Evolutionary conservation across 768 basidiomycete species (phyloP).

Genomic region (Sistotremastrum suecicum): DNA sequence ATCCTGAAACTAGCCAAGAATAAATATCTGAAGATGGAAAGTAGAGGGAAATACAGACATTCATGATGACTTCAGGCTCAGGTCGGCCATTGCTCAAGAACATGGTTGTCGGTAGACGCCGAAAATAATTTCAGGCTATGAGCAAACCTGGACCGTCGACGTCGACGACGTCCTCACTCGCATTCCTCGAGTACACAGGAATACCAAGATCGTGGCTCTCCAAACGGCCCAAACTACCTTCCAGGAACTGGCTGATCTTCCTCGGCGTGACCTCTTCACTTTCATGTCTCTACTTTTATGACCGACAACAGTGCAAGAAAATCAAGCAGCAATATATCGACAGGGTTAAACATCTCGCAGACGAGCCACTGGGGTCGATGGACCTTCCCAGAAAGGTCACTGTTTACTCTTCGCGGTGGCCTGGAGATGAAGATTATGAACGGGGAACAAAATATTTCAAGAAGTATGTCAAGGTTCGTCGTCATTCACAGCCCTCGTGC

Average conservation of each 20-base stretch:
- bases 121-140: too few relatives aligned
- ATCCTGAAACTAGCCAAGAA: conserved; percentile 36
- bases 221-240: conserved; percentile 76
- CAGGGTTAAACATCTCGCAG: conserved; percentile 64
- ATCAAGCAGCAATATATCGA: conserved; percentile 70
- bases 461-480: conserved; percentile 88
- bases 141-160: neutral
- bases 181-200: conserved; percentile 19
- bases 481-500: conserved; percentile 7
- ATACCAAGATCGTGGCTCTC: conserved; percentile 64
- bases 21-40: neutral
- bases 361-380: conserved; percentile 47
- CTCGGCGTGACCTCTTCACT: conserved; percentile 59
- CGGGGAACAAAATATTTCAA: conserved; percentile 79
- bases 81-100: conserved; percentile 33
- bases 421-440: conserved; percentile 87
- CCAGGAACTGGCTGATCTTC: conserved; percentile 92
- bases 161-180: neutral
- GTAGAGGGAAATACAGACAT: conserved; percentile 26
- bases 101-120: too few relatives aligned
- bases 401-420: conserved; percentile 85
- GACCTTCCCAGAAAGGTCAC: conserved; percentile 66
- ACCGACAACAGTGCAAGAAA: conserved; percentile 64
- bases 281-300: conserved; percentile 68
- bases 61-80: conserved; percentile 54